phyloP scores from a whole-genome alignment of 1,139 yeast genomes.

The Kluyveromyces sp. region DNA sequence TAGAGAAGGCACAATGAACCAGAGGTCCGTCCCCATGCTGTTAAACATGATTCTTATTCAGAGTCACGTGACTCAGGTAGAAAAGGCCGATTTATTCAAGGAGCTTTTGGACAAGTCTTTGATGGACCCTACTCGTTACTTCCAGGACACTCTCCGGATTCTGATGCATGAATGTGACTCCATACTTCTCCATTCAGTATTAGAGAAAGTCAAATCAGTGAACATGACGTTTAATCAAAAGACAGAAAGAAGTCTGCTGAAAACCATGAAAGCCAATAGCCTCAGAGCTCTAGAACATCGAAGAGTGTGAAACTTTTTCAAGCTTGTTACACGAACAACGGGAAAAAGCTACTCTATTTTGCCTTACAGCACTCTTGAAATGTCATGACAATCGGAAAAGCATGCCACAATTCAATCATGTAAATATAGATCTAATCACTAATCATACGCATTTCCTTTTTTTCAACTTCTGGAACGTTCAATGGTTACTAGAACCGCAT shows the following conservation, averaged over 20 bases:
- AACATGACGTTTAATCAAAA: constrained; percentile 2
- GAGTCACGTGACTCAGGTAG: constrained; percentile 8
- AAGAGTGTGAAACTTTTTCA: not conserved
- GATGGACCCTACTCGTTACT: not conserved
- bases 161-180: constrained; percentile 1
- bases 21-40: constrained; percentile 19
- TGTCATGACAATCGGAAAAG: too few species aligned
- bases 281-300: not conserved
- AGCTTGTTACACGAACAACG: too few species aligned
- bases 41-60: constrained; percentile 24
- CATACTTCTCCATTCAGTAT: not conserved
- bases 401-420: too few species aligned
- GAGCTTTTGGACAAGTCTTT: constrained; percentile 1
- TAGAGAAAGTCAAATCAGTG: not conserved
- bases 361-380: too few species aligned
- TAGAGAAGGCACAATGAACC: constrained; percentile 18
- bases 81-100: constrained; percentile 12
- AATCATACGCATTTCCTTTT: too few species aligned
- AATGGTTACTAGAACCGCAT: too few species aligned
- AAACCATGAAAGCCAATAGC: not conserved
- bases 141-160: constrained; percentile 3
- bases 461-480: too few species aligned
- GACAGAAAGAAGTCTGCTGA: not conserved
- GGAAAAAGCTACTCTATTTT: too few species aligned
- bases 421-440: too few species aligned